Conservation (phyloP, 2,329 filamentous ascomycete species). For the Neophaeococcomyces mojaviensis region DNA sequence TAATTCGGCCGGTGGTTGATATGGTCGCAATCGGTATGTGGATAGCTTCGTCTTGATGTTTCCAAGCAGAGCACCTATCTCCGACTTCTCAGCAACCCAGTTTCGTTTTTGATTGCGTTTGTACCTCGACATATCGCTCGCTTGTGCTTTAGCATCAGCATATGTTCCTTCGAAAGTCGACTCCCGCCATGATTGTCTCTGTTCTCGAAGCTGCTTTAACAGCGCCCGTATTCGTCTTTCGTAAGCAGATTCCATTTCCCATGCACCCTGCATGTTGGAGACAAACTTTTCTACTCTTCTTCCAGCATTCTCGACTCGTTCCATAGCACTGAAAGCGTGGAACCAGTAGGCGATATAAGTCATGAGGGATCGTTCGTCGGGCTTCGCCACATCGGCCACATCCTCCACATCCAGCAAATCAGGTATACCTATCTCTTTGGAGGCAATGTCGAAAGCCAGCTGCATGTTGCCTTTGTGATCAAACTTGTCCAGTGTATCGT, state of each 20-base stretch:
- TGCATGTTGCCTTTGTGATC: slow-evolving; percentile 98
- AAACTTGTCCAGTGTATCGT: slow-evolving; percentile 83
- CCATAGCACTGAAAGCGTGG: slow-evolving; percentile 98
- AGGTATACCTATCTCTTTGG: slow-evolving; percentile 93
- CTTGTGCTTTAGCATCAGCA: slow-evolving; percentile 80
- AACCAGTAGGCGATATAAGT: slow-evolving; percentile 99
- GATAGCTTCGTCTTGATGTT: slow-evolving; percentile 99
- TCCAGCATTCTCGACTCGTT: slow-evolving; percentile 95
- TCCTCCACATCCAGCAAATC: slow-evolving; percentile 95
- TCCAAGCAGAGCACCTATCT: slow-evolving; percentile 81
- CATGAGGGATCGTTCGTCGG: slow-evolving; percentile 95
- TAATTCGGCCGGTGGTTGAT: slow-evolving; percentile 79
- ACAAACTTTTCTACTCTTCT: slow-evolving; percentile 97
- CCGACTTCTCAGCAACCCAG: slow-evolving; percentile 97
- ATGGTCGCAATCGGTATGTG: slow-evolving; percentile 84
- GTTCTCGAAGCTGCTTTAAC: slow-evolving; percentile 63
- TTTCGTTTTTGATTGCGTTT: slow-evolving; percentile 84
- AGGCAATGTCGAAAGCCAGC: slow-evolving; percentile 90
- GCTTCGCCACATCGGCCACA: slow-evolving; percentile 91
- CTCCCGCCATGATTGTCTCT: slow-evolving; percentile 68
- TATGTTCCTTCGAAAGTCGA: slow-evolving; percentile 88
- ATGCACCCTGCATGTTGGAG: slow-evolving; percentile 96
- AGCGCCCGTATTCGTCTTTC: slow-evolving; percentile 84
- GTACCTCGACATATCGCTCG: slow-evolving; percentile 73
- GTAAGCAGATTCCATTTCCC: slow-evolving; percentile 98